Evolutionary conservation across 495 filamentous ascomycete species (phyloP).

Genomic region (Bacidia gigantensis): DNA sequence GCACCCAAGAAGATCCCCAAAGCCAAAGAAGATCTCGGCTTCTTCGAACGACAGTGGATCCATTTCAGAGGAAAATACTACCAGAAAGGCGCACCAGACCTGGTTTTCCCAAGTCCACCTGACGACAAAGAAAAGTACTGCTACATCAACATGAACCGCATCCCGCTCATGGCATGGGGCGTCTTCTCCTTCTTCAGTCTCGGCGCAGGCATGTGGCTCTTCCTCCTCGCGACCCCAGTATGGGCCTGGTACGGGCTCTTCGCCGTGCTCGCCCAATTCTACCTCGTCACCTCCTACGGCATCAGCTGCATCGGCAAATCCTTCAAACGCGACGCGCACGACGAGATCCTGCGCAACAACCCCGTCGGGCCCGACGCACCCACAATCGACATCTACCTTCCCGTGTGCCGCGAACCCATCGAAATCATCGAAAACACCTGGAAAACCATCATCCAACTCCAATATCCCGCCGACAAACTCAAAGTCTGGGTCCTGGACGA

Average conservation of each 20-base stretch:
- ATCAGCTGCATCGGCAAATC: slow-evolving; percentile 17
- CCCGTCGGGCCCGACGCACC: slow-evolving; percentile 12
- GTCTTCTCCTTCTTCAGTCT: slow-evolving; percentile 18
- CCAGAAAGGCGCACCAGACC: not conserved
- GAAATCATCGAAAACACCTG: slow-evolving; percentile 22
- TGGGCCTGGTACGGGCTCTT: slow-evolving; percentile 19
- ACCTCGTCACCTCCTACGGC: slow-evolving; percentile 19
- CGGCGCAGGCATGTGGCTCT: slow-evolving; percentile 20
- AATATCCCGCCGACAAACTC: slow-evolving; percentile 16
- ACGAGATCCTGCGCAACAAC: slow-evolving; percentile 12
- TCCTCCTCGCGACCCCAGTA: slow-evolving; percentile 8
- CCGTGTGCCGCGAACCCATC: slow-evolving; percentile 21
- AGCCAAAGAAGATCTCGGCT: not conserved
- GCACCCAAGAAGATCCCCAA: not conserved
- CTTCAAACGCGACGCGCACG: slow-evolving; percentile 17
- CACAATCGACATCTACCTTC: slow-evolving; percentile 22
- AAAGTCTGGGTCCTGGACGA: slow-evolving; percentile 21
- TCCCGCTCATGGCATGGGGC: slow-evolving; percentile 14
- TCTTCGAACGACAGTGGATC: not conserved
- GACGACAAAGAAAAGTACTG: slow-evolving; percentile 20
- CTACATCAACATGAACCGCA: slow-evolving; percentile 18
- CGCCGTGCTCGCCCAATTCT: slow-evolving; percentile 17
- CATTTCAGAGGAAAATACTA: not conserved
- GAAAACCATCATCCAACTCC: slow-evolving; percentile 15
- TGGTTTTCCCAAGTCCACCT: slow-evolving; percentile 16